Percentiles rank a stretch among this genome's conserved stretches.
Conservation (phyloP, 139 green algal genomes). For the Trebouxia sp. region DNA sequence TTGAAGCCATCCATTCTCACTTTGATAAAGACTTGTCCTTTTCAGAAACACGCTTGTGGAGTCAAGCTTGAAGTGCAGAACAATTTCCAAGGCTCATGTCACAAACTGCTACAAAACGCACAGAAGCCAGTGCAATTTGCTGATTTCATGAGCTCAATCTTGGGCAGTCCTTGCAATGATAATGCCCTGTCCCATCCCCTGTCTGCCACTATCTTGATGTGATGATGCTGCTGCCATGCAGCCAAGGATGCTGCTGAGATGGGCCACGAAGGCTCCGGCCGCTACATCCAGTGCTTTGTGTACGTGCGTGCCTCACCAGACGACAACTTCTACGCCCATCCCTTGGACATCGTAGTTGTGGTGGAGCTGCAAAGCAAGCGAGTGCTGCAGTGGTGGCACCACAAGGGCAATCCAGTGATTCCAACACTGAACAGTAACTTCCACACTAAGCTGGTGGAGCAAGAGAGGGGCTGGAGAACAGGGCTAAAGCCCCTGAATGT, state of each 20-base stretch:
- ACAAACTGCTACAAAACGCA: too few relatives aligned
- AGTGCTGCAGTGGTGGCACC: constrained; percentile 31
- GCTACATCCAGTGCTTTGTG: constrained; percentile 72
- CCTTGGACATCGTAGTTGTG: constrained; percentile 73
- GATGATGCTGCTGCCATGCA: background rate
- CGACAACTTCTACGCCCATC: constrained; percentile 85
- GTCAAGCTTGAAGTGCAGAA: too few relatives aligned
- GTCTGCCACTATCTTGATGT: background rate
- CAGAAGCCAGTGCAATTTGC: too few relatives aligned
- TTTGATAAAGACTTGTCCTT: too few relatives aligned
- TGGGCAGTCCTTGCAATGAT: too few relatives aligned
- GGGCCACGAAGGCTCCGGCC: background rate
- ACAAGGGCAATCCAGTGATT: constrained; percentile 21
- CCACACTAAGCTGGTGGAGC: constrained; percentile 49
- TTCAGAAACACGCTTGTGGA: too few relatives aligned
- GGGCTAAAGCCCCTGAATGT: constrained; percentile 81
- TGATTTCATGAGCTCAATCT: too few relatives aligned
- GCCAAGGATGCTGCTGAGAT: constrained; percentile 15
- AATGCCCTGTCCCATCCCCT: too few relatives aligned
- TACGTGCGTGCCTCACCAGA: constrained; percentile 56
- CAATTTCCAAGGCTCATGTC: too few relatives aligned
- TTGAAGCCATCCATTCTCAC: too few relatives aligned
- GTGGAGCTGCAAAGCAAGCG: constrained; percentile 67
- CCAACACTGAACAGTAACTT: constrained; percentile 66
- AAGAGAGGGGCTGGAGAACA: constrained; percentile 38